Percentiles rank a stretch among this genome's conserved stretches.
These are phyloP conservation scores for Musa schizocarpa DNA, from an alignment of 176 grass and related monocot genomes.

Conservation along the genomic window DNA sequence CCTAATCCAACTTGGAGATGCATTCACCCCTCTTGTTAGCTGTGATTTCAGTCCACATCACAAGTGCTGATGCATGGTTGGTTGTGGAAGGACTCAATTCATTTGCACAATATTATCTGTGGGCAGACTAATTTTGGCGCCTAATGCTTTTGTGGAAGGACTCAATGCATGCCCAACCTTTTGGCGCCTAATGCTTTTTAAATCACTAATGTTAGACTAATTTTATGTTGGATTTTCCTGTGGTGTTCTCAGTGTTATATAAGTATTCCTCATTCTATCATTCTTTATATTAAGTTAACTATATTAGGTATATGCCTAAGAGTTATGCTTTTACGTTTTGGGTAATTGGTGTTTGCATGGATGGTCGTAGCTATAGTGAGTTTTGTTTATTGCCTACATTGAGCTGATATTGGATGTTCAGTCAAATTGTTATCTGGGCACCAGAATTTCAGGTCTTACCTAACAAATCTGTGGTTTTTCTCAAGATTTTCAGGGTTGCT, in stretches of 20 bases:
- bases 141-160: too few species aligned
- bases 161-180: too few species aligned
- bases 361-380: background rate
- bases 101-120: too few species aligned
- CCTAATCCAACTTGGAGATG: too few species aligned
- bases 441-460: background rate
- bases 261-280: background rate
- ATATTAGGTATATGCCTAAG: background rate
- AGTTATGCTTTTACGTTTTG: background rate
- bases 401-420: background rate
- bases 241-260: background rate
- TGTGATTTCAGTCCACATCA: too few species aligned
- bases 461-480: too few species aligned
- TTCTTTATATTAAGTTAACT: background rate
- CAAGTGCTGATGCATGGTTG: too few species aligned
- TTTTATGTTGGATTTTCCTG: background rate
- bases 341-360: background rate
- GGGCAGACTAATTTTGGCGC: too few species aligned
- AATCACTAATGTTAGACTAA: background rate
- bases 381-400: background rate
- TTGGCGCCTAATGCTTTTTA: too few species aligned
- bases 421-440: background rate
- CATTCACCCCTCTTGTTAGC: too few species aligned
- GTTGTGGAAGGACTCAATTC: too few species aligned
- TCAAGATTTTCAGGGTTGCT: background rate